Conservation (phyloP, 2,329 filamentous ascomycete species). For the Fusarium devonianum region DNA sequence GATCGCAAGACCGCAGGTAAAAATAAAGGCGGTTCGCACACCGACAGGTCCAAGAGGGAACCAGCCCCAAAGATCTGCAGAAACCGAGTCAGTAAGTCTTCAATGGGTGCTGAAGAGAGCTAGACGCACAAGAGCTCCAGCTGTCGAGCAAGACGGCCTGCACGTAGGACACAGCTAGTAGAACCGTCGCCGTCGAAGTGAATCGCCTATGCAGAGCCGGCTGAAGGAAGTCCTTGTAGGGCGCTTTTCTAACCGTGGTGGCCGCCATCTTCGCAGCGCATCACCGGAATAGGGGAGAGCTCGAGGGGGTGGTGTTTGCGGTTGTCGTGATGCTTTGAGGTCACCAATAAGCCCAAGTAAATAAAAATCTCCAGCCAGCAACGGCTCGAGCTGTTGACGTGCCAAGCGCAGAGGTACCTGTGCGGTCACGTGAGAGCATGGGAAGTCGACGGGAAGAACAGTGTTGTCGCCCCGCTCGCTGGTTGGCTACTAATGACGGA, state of each 20-base stretch:
- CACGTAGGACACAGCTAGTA: conserved; percentile 75
- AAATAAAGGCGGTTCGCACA: conserved; percentile 76
- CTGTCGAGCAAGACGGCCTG: conserved; percentile 74
- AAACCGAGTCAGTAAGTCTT: conserved; percentile 4
- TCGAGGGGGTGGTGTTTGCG: conserved; percentile 25
- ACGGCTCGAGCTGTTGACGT: conserved; percentile 38
- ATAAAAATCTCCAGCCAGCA: conserved; percentile 48
- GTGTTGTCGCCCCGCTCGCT: conserved; percentile 23
- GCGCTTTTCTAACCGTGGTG: conserved; percentile 62
- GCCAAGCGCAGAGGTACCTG: conserved; percentile 24
- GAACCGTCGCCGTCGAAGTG: conserved; percentile 74
- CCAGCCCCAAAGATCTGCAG: conserved; percentile 81
- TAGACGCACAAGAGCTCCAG: conserved; percentile 71
- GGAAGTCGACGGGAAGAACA: background rate
- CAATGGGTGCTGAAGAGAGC: background rate
- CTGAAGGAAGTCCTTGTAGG: conserved; percentile 90
- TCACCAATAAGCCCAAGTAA: conserved; percentile 38
- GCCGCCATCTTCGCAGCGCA: conserved; percentile 60
- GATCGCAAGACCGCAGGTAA: conserved; percentile 76
- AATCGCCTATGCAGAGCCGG: conserved; percentile 89
- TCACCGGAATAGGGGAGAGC: conserved; percentile 46
- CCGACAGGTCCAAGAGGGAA: conserved; percentile 81
- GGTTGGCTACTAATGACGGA: conserved; percentile 26
- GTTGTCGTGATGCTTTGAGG: conserved; percentile 22
- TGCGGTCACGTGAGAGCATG: conserved; percentile 44